Conservation (phyloP, 2,329 filamentous ascomycete species). For the Scedosporium apiospermum region DNA sequence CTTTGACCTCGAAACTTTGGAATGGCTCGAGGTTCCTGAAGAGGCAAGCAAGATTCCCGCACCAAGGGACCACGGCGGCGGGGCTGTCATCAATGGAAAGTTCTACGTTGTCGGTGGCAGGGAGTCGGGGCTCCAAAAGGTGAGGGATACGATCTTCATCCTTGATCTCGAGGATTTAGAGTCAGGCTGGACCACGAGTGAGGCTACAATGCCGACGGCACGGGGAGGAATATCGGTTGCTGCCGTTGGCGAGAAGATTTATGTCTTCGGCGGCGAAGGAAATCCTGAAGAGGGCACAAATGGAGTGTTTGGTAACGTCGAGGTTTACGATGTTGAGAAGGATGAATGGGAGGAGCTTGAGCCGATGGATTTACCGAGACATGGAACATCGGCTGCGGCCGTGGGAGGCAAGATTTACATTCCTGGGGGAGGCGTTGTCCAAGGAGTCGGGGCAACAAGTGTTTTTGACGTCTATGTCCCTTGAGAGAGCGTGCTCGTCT, state of each 20-base stretch:
- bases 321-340: slow-evolving; percentile 18
- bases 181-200: slow-evolving; percentile 18
- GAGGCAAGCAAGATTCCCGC: slow-evolving; percentile 19
- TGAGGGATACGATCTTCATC: slow-evolving; percentile 23
- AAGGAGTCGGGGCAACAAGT: slow-evolving; percentile 12
- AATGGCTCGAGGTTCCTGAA: slow-evolving; percentile 18
- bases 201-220: slow-evolving; percentile 24
- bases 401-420: slow-evolving; percentile 20
- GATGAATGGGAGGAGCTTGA: slow-evolving; percentile 18
- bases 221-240: slow-evolving; percentile 23
- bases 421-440: slow-evolving; percentile 21
- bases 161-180: slow-evolving; percentile 19
- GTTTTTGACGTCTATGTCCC: slow-evolving; percentile 6
- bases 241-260: slow-evolving; percentile 18
- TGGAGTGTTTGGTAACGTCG: slow-evolving; percentile 19
- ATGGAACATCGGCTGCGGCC: slow-evolving; percentile 21
- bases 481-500: neutral
- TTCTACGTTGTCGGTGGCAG: slow-evolving; percentile 29
- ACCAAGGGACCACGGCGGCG: slow-evolving; percentile 23
- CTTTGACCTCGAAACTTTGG: slow-evolving; percentile 18
- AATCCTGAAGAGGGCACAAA: slow-evolving; percentile 12
- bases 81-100: slow-evolving; percentile 18
- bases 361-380: slow-evolving; percentile 22
- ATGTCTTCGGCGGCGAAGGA: slow-evolving; percentile 28
- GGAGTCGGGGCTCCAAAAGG: slow-evolving; percentile 18